Evolutionary conservation across 768 basidiomycete genomes (phyloP), one percentile per base, ranked within the genome.

Genomic region (Nidularia sp.): DNA sequence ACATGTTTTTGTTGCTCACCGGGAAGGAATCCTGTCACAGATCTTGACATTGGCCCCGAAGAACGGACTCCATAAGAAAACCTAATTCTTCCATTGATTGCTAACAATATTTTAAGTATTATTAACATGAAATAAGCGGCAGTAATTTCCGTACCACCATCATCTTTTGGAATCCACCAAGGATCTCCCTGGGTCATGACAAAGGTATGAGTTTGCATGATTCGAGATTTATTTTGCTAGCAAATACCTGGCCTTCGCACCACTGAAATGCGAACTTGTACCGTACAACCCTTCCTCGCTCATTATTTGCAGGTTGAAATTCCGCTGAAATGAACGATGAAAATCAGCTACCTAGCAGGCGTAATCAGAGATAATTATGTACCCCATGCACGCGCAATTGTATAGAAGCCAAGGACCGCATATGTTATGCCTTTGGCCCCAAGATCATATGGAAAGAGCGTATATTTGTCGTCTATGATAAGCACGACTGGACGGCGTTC

Each of bases 261-360:
- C 90, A 93, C 57, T 86, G 85, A 57, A 93, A 93, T 4, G 85
- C 84, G 59, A 93, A 91, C 63, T 92, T 93, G 63, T 82, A 89
- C 5, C 90, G 74, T 9, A 89, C 76, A n/a, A 88, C 80, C n/a
- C 67, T 70, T 8, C 79, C 78, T 33, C 58, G 64, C 13, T 70
- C 66, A 53, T 79, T 82, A 7, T 65, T 66, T 5, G 79, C 69
- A 1, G 73, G 59, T 58, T 89, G 81, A 52, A 77, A 79, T 68
- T 90, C 88, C 43, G 86, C 88, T 88, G 51, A 5, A 46, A 18
- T 12, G 39, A 41, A 5, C 15, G 15, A 41, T 41, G 39, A 41
- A 41, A 41, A 18, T 10, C 39, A 41, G 15, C 10, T 12, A 41
- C 12, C 5, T 3, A 41, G 4, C 15, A 41, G 39, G 39, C 12